These are phyloP conservation scores for Vigna nakashimae DNA, from an alignment of 306 rosid genomes.

Conservation along the genomic window DNA sequence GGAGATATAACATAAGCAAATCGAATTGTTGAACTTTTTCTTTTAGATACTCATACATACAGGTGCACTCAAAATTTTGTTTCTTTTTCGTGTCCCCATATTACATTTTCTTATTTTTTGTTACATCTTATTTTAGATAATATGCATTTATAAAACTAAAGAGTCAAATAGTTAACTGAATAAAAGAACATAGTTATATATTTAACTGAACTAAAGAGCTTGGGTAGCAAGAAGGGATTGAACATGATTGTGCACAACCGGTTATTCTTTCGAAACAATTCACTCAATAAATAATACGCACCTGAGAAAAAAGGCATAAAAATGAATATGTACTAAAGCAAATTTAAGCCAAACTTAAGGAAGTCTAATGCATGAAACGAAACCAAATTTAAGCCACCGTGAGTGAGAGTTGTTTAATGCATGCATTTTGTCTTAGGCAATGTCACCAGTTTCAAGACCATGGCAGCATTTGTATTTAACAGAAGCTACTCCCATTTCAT, in stretches of 20 bases:
- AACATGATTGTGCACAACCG: not conserved
- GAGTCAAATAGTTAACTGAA: not conserved
- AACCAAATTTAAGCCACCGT: not conserved
- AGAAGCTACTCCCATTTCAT: slow-evolving; percentile 36
- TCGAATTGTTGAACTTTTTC: no score
- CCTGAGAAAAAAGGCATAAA: not conserved
- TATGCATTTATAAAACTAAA: no score
- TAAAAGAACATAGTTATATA: not conserved
- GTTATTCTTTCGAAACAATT: slow-evolving; percentile 17
- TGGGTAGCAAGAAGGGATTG: not conserved
- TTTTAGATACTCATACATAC: no score
- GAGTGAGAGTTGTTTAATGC: not conserved
- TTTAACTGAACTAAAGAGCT: not conserved
- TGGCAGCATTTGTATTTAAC: slow-evolving; percentile 40
- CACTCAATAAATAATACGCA: not conserved
- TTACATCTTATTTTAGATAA: no score
- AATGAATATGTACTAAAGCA: slow-evolving; percentile 5
- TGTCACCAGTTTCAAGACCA: slow-evolving; percentile 15
- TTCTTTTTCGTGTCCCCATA: no score
- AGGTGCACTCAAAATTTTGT: no score
- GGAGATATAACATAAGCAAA: no score
- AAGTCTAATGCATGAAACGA: not conserved
- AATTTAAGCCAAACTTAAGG: not conserved
- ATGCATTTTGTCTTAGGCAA: slow-evolving; percentile 11
- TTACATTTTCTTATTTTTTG: no score